These are phyloP conservation scores for Yarrowia sp. DNA, from an alignment of 805 yeast genomes.

Conservation along the genomic window DNA sequence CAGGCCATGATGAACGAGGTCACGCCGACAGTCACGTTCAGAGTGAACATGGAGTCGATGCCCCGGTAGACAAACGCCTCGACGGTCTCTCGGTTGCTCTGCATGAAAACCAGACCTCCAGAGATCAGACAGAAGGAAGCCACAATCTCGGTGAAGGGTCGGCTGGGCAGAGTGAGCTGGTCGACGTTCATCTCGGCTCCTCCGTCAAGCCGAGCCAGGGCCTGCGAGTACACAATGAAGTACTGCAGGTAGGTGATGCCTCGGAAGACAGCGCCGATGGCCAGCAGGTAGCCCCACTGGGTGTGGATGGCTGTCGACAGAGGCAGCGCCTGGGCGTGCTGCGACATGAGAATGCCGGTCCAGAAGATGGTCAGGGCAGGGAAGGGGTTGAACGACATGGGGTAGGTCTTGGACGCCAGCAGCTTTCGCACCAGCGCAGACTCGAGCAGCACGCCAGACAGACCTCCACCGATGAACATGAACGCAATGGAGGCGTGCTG, in stretches of 20 bases:
- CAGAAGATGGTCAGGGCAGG: constrained; percentile 92
- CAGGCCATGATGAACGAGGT: constrained; percentile 85
- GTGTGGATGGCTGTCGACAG: constrained; percentile 80
- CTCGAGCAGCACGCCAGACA: constrained; percentile 88
- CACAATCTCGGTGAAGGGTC: constrained; percentile 87
- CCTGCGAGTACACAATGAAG: constrained; percentile 49
- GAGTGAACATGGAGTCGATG: constrained; percentile 85
- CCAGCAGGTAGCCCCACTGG: constrained; percentile 90
- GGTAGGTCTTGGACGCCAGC: constrained; percentile 42
- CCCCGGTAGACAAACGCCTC: constrained; percentile 84
- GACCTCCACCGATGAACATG: constrained; percentile 88
- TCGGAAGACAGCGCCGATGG: constrained; percentile 83
- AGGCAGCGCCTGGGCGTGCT: constrained; percentile 83
- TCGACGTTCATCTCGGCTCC: constrained; percentile 33
- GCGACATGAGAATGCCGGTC: constrained; percentile 96
- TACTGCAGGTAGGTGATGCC: constrained; percentile 66
- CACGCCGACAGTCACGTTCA: constrained; percentile 83
- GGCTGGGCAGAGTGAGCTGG: constrained; percentile 55
- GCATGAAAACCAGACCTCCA: constrained; percentile 94
- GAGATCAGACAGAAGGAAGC: constrained; percentile 78
- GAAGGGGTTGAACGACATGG: constrained; percentile 89
- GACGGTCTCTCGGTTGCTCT: constrained; percentile 85
- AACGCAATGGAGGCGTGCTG: constrained; percentile 93
- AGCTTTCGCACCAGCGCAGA: constrained; percentile 49
- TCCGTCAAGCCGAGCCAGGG: constrained; percentile 39